These are phyloP conservation scores for Alternaria conjuncta DNA, from an alignment of 2,329 filamentous ascomycete genomes.

Conservation along the genomic window DNA sequence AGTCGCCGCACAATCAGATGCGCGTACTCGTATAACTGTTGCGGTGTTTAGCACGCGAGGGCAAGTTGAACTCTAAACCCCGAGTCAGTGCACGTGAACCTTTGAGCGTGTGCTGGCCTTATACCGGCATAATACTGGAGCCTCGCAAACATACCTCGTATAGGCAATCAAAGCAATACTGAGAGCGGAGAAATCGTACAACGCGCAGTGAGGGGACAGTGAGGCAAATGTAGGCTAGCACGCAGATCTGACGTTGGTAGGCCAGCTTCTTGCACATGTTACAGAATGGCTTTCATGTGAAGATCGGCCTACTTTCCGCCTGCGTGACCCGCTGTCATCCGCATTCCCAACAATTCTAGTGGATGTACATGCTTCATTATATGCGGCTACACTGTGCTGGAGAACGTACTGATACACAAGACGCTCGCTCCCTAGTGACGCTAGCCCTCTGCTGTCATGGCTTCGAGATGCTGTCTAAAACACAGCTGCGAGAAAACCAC, in stretches of 20 bases:
- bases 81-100: constrained; percentile 34
- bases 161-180: constrained; percentile 21
- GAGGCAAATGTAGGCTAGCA: constrained; percentile 12
- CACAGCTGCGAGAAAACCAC: constrained; percentile 22
- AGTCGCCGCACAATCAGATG: constrained; percentile 10
- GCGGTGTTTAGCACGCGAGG: constrained; percentile 30
- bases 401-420: constrained; percentile 23
- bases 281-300: constrained; percentile 35
- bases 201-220: constrained; percentile 14
- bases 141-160: constrained; percentile 35
- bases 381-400: constrained; percentile 28
- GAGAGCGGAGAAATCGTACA: constrained; percentile 9
- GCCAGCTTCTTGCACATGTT: constrained; percentile 15
- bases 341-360: constrained; percentile 20
- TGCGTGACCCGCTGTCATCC: constrained; percentile 20
- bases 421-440: constrained; percentile 17
- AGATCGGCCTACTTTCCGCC: constrained; percentile 26
- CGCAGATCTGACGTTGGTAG: constrained; percentile 15
- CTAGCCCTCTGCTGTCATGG: constrained; percentile 19
- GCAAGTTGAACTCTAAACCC: constrained; percentile 22
- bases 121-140: constrained; percentile 13
- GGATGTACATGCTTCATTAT: constrained; percentile 30
- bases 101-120: constrained; percentile 20
- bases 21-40: constrained; percentile 23
- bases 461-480: constrained; percentile 21